phyloP scores from a whole-genome alignment of 2,329 filamentous ascomycete genomes.

The Colletotrichum sp. region DNA sequence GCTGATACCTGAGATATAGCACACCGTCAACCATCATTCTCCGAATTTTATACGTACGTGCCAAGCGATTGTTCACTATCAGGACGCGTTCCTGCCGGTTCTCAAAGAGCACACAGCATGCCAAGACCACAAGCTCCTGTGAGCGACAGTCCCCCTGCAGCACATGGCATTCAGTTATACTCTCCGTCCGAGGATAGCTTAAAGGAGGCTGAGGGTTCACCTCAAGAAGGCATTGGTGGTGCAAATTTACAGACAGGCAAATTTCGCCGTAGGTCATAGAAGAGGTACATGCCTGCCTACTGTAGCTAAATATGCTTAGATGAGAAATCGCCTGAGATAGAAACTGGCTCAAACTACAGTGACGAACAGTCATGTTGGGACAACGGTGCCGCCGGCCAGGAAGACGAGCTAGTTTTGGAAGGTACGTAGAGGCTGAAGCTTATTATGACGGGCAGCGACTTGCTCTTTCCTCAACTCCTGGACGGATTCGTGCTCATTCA shows the following conservation, averaged over 20 bases:
- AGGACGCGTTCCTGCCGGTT: neutral
- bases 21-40: conserved; percentile 1
- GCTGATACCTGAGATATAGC: neutral
- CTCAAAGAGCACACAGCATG: neutral
- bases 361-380: neutral
- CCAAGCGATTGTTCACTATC: neutral
- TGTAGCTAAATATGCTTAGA: neutral
- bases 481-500: neutral
- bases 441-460: neutral
- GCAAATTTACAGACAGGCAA: neutral
- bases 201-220: neutral
- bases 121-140: neutral
- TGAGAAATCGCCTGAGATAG: neutral
- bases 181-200: neutral
- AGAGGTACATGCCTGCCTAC: neutral
- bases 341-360: neutral
- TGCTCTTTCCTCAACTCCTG: neutral
- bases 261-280: neutral
- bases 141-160: neutral
- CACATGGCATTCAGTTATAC: neutral
- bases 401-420: neutral
- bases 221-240: neutral
- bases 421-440: neutral
- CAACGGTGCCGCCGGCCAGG: neutral
- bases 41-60: conserved; percentile 12